These are phyloP conservation scores for Podila epigama DNA, from an alignment of 192 early-diverging fungal genomes.

Conservation along the genomic window DNA sequence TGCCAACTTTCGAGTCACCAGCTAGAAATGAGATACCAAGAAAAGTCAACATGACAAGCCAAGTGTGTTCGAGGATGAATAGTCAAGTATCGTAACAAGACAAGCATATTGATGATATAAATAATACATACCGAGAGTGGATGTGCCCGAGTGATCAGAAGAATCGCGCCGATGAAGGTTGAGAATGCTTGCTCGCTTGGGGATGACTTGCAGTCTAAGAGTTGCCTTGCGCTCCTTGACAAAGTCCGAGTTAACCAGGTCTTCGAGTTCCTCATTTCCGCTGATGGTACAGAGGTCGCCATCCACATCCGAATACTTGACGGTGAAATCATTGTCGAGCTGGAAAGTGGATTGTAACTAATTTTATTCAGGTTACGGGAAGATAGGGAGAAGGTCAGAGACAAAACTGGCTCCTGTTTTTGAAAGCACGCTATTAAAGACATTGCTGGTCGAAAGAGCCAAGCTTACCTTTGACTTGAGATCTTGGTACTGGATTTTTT, in stretches of 20 bases:
- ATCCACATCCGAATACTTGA: slow-evolving; percentile 45
- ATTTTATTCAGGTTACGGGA: background rate
- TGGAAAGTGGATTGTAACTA: slow-evolving; percentile 45
- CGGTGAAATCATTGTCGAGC: slow-evolving; percentile 40
- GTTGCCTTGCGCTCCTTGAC: slow-evolving; percentile 42
- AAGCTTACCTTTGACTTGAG: slow-evolving; percentile 49
- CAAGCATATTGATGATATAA: background rate
- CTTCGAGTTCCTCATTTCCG: slow-evolving; percentile 36
- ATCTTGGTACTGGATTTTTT: slow-evolving; percentile 45
- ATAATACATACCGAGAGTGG: slow-evolving; percentile 16
- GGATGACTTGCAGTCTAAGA: slow-evolving; percentile 22
- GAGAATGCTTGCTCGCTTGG: slow-evolving; percentile 25
- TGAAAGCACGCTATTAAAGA: background rate
- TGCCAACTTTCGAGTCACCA: background rate
- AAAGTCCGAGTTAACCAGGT: slow-evolving; percentile 38
- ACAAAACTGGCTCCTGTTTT: background rate
- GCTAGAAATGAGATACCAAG: too few species aligned
- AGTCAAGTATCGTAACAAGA: background rate
- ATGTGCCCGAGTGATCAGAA: slow-evolving; percentile 44
- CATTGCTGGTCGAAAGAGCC: too few species aligned
- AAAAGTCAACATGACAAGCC: background rate
- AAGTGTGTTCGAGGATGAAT: background rate
- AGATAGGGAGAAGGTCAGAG: background rate
- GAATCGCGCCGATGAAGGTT: slow-evolving; percentile 36
- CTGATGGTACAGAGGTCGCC: slow-evolving; percentile 45